phyloP scores from a whole-genome alignment of 2,329 filamentous ascomycete species.

The Annulohypoxylon truncatum region DNA sequence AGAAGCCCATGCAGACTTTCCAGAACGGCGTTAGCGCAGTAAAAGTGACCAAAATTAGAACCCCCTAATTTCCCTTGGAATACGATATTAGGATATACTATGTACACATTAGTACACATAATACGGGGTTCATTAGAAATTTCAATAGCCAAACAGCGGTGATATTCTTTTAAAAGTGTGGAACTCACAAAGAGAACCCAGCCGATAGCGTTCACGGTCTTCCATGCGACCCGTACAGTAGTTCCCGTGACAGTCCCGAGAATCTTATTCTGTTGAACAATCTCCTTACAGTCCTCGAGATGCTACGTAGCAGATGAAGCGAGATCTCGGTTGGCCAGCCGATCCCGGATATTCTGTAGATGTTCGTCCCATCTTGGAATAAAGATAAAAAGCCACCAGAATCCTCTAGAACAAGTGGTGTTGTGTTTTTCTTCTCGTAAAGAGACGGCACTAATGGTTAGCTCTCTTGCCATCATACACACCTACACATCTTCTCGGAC shows the following conservation, averaged over 20 bases:
- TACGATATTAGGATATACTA: constrained; percentile 29
- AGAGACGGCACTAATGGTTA: background rate
- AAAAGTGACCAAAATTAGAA: constrained; percentile 34
- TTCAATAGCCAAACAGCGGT: constrained; percentile 18
- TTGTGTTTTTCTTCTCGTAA: constrained; percentile 11
- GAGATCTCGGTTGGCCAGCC: constrained; percentile 26
- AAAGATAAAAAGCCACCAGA: constrained; percentile 16
- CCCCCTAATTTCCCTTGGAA: constrained; percentile 34
- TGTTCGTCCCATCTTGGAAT: constrained; percentile 10
- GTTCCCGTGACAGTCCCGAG: constrained; percentile 16
- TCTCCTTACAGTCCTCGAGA: constrained; percentile 16
- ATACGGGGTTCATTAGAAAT: constrained; percentile 20
- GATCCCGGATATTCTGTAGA: constrained; percentile 35
- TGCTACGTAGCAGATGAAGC: constrained; percentile 17
- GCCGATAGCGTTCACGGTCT: background rate
- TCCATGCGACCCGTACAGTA: constrained; percentile 9
- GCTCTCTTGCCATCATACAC: background rate
- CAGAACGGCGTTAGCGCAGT: constrained; percentile 29
- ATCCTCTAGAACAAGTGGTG: constrained; percentile 12
- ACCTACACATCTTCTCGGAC: background rate
- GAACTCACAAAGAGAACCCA: background rate
- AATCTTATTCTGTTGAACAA: constrained; percentile 15
- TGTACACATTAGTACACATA: constrained; percentile 1
- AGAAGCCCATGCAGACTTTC: constrained; percentile 1
- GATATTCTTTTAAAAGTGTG: constrained; percentile 4